These are phyloP conservation scores for Colletotrichum lindemuthianum DNA, from an alignment of 2,329 filamentous ascomycete species.

Conservation along the genomic window DNA sequence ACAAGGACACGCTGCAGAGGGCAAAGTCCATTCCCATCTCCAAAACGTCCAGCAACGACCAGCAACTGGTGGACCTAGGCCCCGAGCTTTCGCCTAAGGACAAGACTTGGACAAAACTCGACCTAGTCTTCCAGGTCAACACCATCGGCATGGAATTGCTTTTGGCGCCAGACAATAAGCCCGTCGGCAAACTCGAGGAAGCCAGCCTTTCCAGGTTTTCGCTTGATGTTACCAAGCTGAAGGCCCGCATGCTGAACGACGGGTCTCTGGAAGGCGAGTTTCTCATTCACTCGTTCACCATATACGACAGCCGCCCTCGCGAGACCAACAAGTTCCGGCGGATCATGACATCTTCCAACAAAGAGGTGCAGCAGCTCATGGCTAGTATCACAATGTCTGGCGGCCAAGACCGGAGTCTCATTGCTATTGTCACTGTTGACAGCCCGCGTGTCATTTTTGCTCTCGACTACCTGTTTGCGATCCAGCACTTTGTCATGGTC, in stretches of 20 bases:
- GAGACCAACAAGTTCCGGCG: slow-evolving; percentile 96
- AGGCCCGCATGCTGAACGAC: slow-evolving; percentile 92
- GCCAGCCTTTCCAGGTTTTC: slow-evolving; percentile 94
- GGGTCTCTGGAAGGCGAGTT: slow-evolving; percentile 92
- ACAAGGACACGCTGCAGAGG: slow-evolving; percentile 61
- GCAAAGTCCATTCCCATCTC: slow-evolving; percentile 52
- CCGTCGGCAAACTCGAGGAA: slow-evolving; percentile 79
- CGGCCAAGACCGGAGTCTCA: slow-evolving; percentile 81
- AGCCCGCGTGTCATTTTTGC: slow-evolving; percentile 96
- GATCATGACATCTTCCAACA: slow-evolving; percentile 98
- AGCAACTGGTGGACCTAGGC: slow-evolving; percentile 63
- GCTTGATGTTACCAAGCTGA: slow-evolving; percentile 89
- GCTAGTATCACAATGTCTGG: slow-evolving; percentile 93
- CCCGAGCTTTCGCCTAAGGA: slow-evolving; percentile 77
- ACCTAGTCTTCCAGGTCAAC: slow-evolving; percentile 88
- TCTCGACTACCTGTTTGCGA: slow-evolving; percentile 91
- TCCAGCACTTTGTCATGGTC: slow-evolving; percentile 83
- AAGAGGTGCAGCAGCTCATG: slow-evolving; percentile 97
- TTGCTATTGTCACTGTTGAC: slow-evolving; percentile 92
- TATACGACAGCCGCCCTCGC: slow-evolving; percentile 87
- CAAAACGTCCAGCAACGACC: slow-evolving; percentile 46
- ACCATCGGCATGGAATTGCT: slow-evolving; percentile 91
- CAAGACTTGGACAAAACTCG: slow-evolving; percentile 90
- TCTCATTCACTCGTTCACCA: slow-evolving; percentile 92
- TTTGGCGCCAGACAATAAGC: slow-evolving; percentile 77